These are phyloP conservation scores for Leptographium wingfieldii DNA, from an alignment of 2,329 filamentous ascomycete genomes.

Conservation along the genomic window DNA sequence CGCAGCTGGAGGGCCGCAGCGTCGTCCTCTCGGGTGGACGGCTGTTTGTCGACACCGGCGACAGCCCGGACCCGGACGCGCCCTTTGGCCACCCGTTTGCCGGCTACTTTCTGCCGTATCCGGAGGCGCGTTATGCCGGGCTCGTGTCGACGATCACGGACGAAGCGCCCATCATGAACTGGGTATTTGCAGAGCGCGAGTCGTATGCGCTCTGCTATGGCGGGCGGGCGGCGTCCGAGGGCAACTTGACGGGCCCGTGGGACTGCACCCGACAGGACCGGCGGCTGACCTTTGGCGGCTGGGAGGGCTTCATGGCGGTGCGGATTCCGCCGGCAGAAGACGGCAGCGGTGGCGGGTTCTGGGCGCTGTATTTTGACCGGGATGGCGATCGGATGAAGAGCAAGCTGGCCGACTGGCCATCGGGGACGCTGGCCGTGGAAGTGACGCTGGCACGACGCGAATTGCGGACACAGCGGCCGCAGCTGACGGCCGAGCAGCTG, in stretches of 20 bases:
- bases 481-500: conserved; percentile 3
- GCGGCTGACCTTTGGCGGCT: conserved; percentile 33
- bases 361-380: conserved; percentile 34
- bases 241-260: conserved; percentile 32
- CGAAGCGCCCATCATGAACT: conserved; percentile 36
- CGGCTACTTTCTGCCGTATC: conserved; percentile 45
- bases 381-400: conserved; percentile 30
- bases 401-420: conserved; percentile 25
- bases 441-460: conserved; percentile 41
- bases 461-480: conserved; percentile 16
- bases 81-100: conserved; percentile 36
- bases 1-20: conserved; percentile 29
- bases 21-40: conserved; percentile 30
- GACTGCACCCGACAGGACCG: conserved; percentile 40
- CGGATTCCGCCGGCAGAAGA: conserved; percentile 1
- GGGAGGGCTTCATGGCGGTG: conserved; percentile 38
- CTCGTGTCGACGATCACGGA: conserved; percentile 36
- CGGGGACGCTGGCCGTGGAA: conserved; percentile 38
- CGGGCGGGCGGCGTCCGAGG: conserved; percentile 27
- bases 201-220: conserved; percentile 35
- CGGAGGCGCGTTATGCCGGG: conserved; percentile 33
- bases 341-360: conserved; percentile 27
- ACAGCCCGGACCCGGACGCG: conserved; percentile 17
- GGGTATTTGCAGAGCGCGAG: conserved; percentile 33
- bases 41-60: conserved; percentile 35